Evolutionary conservation across 73 alveolate species (phyloP).

Genomic region (Paramecium octaurelia): DNA sequence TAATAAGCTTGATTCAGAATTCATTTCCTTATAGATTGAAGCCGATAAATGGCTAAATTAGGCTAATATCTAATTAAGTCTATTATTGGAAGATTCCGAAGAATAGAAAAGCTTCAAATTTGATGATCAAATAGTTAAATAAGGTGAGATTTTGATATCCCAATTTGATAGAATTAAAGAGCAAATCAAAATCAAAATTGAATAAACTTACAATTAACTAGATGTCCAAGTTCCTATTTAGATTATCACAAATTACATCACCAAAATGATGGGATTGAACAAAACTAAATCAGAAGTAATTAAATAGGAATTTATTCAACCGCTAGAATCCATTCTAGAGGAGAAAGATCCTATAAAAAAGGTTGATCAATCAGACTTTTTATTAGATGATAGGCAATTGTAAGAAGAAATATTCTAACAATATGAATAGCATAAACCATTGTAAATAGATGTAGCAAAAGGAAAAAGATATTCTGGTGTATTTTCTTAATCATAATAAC

Average conservation of each 20-base stretch:
- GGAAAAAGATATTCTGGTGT: not conserved
- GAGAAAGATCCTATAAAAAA: not conserved
- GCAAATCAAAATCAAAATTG: not conserved
- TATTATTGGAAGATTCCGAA: not conserved
- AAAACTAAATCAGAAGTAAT: not conserved
- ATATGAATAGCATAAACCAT: not conserved
- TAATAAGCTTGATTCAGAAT: conserved; percentile 45
- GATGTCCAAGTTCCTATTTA: not conserved
- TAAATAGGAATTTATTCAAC: not conserved
- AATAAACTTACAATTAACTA: not conserved
- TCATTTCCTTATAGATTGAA: conserved; percentile 26
- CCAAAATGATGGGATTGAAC: not conserved
- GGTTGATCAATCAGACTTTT: not conserved
- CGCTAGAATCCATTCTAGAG: not conserved
- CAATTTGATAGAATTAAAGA: not conserved
- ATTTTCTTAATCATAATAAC: not conserved
- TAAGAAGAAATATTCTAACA: not conserved
- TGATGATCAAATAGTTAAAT: not conserved
- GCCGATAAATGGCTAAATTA: not conserved
- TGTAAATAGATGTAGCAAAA: not conserved
- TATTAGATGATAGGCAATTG: not conserved
- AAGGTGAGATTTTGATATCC: not conserved
- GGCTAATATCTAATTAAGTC: not conserved
- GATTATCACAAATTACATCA: not conserved
- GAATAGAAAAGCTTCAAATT: not conserved